Evolutionary conservation across 495 filamentous ascomycete species (phyloP).

Genomic region (Penicillium verhagenii): DNA sequence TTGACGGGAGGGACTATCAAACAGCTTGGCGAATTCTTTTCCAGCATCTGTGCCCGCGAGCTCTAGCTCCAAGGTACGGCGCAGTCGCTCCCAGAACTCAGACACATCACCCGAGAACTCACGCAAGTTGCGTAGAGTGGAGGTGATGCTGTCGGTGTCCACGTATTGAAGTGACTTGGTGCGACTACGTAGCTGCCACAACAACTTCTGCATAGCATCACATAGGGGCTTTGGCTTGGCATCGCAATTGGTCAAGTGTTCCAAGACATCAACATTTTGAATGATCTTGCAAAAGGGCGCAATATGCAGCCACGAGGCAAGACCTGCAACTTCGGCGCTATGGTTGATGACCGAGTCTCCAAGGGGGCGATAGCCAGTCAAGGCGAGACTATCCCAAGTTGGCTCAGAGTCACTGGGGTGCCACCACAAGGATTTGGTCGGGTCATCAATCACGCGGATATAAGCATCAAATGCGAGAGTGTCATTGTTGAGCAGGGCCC

Average conservation of each 20-base stretch:
- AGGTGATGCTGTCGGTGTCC: conserved; percentile 44
- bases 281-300: conserved; percentile 58
- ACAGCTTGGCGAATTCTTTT: conserved; percentile 41
- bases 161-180: conserved; percentile 39
- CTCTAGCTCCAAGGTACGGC: conserved; percentile 52
- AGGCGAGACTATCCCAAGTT: conserved; percentile 70
- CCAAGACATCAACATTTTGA: conserved; percentile 47
- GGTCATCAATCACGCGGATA: conserved; percentile 61
- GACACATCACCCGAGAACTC: conserved; percentile 47
- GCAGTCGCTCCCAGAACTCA: conserved; percentile 55
- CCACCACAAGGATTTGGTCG: conserved; percentile 63
- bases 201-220: conserved; percentile 45
- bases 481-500: conserved; percentile 62
- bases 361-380: conserved; percentile 59
- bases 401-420: conserved; percentile 59
- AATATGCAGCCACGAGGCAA: conserved; percentile 60
- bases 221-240: conserved; percentile 52
- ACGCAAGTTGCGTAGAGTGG: conserved; percentile 42
- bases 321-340: conserved; percentile 50
- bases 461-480: conserved; percentile 64
- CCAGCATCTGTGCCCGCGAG: conserved; percentile 44
- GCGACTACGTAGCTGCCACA: conserved; percentile 43
- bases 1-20: conserved; percentile 37
- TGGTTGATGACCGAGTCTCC: conserved; percentile 48
- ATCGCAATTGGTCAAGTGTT: conserved; percentile 47